Conservation (phyloP, 2,329 filamentous ascomycete species). For the Phaeophleospora eucalypticola region DNA sequence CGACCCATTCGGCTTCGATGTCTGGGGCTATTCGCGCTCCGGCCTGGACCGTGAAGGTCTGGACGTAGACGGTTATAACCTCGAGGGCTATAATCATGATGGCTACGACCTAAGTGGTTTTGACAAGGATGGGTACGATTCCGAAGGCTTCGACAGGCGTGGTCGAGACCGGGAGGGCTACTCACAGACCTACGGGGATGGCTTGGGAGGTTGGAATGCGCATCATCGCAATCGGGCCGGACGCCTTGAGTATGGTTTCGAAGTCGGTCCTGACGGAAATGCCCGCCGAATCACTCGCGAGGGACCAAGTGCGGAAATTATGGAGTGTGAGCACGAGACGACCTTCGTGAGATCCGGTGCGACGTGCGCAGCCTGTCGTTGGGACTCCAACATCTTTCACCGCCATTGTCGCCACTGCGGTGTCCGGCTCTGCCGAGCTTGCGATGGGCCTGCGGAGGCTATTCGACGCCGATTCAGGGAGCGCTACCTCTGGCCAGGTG, state of each 20-base stretch:
- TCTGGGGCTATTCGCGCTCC: background rate
- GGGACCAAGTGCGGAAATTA: no score
- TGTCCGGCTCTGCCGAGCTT: background rate
- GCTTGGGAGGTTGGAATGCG: no score
- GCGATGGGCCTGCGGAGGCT: background rate
- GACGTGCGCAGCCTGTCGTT: no score
- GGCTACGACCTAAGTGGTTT: background rate
- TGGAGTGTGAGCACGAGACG: no score
- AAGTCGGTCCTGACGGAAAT: no score
- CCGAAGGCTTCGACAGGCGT: background rate
- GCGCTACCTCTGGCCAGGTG: background rate
- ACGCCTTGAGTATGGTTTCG: constrained; percentile 1
- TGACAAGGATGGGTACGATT: background rate
- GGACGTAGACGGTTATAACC: background rate
- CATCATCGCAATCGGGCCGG: background rate
- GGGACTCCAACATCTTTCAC: background rate
- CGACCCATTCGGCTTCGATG: background rate
- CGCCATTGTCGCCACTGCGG: background rate
- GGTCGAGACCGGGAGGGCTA: background rate
- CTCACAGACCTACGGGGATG: background rate
- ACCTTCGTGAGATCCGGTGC: no score
- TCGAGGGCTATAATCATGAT: background rate
- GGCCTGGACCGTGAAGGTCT: background rate
- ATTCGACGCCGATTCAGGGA: background rate
- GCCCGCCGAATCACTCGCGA: no score